A percentile compares a stretch with the other conserved stretches of the same genome.
These are phyloP conservation scores for Selaginella tamariscina DNA, from an alignment of 75 land plant species.

Conservation along the genomic window DNA sequence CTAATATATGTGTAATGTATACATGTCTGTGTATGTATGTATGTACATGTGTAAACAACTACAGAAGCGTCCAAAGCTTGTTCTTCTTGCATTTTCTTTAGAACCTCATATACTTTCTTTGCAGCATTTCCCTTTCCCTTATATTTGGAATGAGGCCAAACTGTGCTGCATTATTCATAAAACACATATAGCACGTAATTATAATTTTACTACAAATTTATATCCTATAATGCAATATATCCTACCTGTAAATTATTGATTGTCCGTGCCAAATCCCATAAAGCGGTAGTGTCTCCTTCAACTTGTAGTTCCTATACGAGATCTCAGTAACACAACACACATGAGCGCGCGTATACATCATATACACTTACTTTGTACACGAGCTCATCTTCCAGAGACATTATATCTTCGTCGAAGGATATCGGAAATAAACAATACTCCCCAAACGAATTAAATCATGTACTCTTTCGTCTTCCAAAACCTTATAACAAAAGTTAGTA, in stretches of 20 bases:
- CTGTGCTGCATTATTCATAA: background rate
- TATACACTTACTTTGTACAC: conserved; percentile 58
- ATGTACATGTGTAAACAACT: background rate
- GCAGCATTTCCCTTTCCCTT: conserved; percentile 95
- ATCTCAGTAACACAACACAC: background rate
- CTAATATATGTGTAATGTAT: too few relatives aligned
- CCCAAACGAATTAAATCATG: conserved; percentile 55
- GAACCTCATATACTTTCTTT: conserved; percentile 54
- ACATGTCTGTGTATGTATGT: background rate
- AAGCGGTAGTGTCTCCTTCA: conserved; percentile 81
- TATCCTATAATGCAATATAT: background rate
- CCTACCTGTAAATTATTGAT: conserved; percentile 83
- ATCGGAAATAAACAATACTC: conserved; percentile 74
- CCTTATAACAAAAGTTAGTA: conserved; percentile 39
- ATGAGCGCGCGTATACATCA: too few relatives aligned
- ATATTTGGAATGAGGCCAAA: conserved; percentile 91
- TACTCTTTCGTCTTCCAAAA: conserved; percentile 84
- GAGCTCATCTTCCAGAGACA: conserved; percentile 85
- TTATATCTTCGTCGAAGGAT: conserved; percentile 90
- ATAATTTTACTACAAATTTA: conserved; percentile 4
- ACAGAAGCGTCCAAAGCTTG: conserved; percentile 41
- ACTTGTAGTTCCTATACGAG: conserved; percentile 51
- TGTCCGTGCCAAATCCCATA: conserved; percentile 89
- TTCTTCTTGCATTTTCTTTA: conserved; percentile 66
- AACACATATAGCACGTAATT: too few relatives aligned